A percentile compares a stretch with the other conserved stretches of the same genome.
These are phyloP conservation scores for Wickerhamiella azymoides DNA, from an alignment of 805 yeast species.

Conservation along the genomic window DNA sequence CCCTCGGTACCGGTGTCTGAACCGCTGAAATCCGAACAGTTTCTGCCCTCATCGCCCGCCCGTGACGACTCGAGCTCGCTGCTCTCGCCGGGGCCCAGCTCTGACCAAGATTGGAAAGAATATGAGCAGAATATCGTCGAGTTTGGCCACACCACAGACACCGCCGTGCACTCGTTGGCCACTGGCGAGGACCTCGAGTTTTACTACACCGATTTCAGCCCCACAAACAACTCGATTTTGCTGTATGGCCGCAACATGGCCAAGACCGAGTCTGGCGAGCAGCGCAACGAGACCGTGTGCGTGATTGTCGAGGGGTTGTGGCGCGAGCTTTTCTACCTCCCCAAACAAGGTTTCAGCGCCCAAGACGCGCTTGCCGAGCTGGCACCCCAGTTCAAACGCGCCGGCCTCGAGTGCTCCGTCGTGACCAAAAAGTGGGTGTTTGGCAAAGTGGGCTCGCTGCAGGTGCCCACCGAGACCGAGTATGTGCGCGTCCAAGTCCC, in stretches of 20 bases:
- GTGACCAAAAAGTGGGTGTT: conserved; percentile 74
- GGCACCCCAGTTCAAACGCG: conserved; percentile 32
- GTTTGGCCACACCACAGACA: not conserved
- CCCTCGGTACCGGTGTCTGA: not conserved
- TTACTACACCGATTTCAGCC: conserved; percentile 76
- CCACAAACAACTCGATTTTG: conserved; percentile 44
- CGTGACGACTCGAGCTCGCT: not conserved
- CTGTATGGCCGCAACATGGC: conserved; percentile 60
- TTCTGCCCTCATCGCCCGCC: not conserved
- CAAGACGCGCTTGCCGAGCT: conserved; percentile 70
- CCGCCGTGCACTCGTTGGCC: not conserved
- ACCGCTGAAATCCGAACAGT: not conserved
- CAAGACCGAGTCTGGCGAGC: conserved; percentile 10
- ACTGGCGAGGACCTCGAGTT: conserved; percentile 39
- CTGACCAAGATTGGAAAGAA: not conserved
- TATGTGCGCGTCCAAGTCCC: conserved; percentile 73
- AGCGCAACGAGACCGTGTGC: conserved; percentile 35
- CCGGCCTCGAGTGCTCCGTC: conserved; percentile 48
- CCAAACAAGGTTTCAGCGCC: conserved; percentile 32
- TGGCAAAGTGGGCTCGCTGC: conserved; percentile 42
- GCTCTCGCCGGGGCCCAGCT: conserved; percentile 5
- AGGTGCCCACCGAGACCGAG: conserved; percentile 63
- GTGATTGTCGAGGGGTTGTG: conserved; percentile 57
- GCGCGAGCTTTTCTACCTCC: conserved; percentile 67
- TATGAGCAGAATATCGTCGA: conserved; percentile 7